A percentile compares a stretch with the other conserved stretches of the same genome.
These are phyloP conservation scores for Fomitopsis betulina DNA, from an alignment of 1,284 basidiomycete genomes.

Conservation along the genomic window DNA sequence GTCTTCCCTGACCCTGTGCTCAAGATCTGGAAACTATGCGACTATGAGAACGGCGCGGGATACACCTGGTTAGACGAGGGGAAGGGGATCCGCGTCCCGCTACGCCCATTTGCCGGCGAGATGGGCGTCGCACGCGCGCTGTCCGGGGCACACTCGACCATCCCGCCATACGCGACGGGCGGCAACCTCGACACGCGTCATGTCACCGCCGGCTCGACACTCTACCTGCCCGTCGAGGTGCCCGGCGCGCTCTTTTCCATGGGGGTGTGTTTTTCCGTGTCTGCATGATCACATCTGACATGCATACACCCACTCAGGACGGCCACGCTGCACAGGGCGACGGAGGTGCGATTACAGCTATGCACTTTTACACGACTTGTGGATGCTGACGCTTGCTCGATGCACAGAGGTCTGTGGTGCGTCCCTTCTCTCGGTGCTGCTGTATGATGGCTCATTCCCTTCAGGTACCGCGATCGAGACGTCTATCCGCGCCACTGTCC, in stretches of 20 bases:
- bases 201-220: slow-evolving; percentile 43
- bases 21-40: slow-evolving; percentile 49
- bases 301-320: slow-evolving; percentile 36
- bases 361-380: background rate
- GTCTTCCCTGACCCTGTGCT: slow-evolving; percentile 46
- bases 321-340: slow-evolving; percentile 65
- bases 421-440: slow-evolving; percentile 12
- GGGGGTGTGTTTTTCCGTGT: slow-evolving; percentile 36
- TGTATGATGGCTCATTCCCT: background rate
- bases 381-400: background rate
- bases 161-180: slow-evolving; percentile 57
- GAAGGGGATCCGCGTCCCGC: slow-evolving; percentile 41
- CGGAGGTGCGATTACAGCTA: slow-evolving; percentile 39
- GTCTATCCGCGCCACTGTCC: slow-evolving; percentile 50
- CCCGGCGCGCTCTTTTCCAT: slow-evolving; percentile 58
- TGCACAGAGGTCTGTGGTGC: slow-evolving; percentile 49
- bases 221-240: slow-evolving; percentile 56
- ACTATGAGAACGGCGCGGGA: slow-evolving; percentile 20
- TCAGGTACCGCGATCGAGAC: slow-evolving; percentile 61
- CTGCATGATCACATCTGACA: background rate
- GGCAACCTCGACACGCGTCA: slow-evolving; percentile 61
- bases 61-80: slow-evolving; percentile 46
- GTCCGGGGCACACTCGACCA: slow-evolving; percentile 51
- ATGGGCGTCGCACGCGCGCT: slow-evolving; percentile 61
- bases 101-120: slow-evolving; percentile 56